Percentiles rank a stretch among this genome's conserved stretches.
Evolutionary conservation across 148 eudicot genomes (phyloP).

Genomic region (Dianthus caryophyllus): DNA sequence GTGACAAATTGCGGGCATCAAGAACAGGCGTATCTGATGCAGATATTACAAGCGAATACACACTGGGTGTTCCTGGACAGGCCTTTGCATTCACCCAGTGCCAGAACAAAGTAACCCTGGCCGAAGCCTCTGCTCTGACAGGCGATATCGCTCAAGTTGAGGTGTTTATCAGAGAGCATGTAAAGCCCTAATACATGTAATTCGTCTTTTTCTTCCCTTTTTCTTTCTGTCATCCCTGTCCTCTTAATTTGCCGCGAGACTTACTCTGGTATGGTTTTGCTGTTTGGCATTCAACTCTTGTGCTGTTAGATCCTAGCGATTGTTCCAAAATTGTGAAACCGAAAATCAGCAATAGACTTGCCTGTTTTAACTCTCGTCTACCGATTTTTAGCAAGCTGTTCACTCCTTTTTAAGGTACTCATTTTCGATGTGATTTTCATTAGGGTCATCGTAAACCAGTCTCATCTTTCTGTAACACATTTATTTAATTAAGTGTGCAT

Average conservation of each 20-base stretch:
- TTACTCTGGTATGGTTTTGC: no score
- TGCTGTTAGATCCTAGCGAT: slow-evolving; percentile 4
- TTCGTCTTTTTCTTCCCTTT: not conserved
- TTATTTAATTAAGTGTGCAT: not conserved
- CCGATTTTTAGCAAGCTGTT: no score
- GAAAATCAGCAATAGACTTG: not conserved
- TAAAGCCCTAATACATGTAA: slow-evolving; percentile 31
- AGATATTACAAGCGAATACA: slow-evolving; percentile 62
- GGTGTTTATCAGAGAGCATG: slow-evolving; percentile 62
- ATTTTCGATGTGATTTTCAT: no score
- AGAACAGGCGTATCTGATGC: slow-evolving; percentile 78
- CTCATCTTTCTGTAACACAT: no score
- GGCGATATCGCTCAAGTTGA: slow-evolving; percentile 69
- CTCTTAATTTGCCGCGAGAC: not conserved
- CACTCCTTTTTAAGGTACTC: no score
- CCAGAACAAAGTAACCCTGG: slow-evolving; percentile 66
- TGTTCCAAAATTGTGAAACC: slow-evolving; percentile 11
- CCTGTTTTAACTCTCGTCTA: not conserved
- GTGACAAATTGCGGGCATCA: slow-evolving; percentile 79
- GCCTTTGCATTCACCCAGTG: slow-evolving; percentile 71
- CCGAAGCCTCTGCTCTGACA: slow-evolving; percentile 69
- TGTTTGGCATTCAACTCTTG: not conserved
- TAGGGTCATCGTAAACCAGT: no score
- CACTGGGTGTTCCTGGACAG: slow-evolving; percentile 69
- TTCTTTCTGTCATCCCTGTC: not conserved